Evolutionary conservation across 139 green algal genomes (phyloP), one percentile per base, ranked within the genome.

Genomic region (Gonium pectorale): DNA sequence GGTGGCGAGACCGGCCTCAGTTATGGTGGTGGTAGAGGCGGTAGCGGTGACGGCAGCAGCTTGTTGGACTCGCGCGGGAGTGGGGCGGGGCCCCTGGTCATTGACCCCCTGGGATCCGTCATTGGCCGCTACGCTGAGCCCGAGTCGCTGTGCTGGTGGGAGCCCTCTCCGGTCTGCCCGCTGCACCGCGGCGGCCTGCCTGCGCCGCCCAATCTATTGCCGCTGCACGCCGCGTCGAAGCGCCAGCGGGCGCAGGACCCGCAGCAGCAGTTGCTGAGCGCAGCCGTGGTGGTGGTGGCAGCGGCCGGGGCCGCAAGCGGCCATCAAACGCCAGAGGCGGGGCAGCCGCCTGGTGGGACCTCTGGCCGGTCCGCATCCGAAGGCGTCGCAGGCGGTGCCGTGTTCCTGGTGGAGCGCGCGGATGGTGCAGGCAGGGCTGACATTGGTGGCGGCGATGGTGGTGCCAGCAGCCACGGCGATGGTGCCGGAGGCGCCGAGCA

Each of bases 151-250:
- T 64, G 46, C 33, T 31, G 35, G 21, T 79, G 70, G 70, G 24
- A 66, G 70, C 70, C 70, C 0, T 56, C 49, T 5, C 46, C 70
- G 19, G 64, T 46, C 70, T 79, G 64, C 35, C 70, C 70, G 19
- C 44, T 66, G 17, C 17, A 46, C 3, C 70, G 70, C 46, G 70
- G 70, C 44, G 70, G 70, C 11, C 44, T 46, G 31, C 46, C 29
- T 1, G 46, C 9, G 13, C 46, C 59, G 46, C n/a, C 70, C 46
- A 79, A 79, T 31, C 49, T 79, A 17, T 49, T 79, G 46, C 70
- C 70, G 15, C 51, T 79, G 1, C 70, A 79, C 51, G 33, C 49
- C 1, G 70, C 49, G 38, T 22, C 70, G 0, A 9, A 64, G 4
- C 70, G 70, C 13, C 13, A 49, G 31, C n/a, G 44, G 0, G 21